A percentile compares a stretch with the other conserved stretches of the same genome.
Conservation (phyloP, 495 filamentous ascomycete genomes). For the Hyaloscypha variabilis region DNA sequence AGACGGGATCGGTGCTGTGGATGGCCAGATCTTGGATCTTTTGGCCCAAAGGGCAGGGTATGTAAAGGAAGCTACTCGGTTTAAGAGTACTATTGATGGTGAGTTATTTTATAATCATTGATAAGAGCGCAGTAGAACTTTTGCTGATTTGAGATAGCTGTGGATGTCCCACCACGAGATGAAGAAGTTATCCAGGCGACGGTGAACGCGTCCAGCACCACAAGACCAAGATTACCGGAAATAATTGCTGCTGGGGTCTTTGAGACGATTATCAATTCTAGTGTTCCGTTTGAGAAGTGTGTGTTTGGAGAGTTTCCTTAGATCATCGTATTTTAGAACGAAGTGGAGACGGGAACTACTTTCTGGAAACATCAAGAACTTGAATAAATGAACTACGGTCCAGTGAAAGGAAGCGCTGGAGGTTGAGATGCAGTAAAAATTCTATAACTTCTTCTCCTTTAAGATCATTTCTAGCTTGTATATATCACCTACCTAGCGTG, state of each 20-base stretch:
- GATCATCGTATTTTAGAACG: no score
- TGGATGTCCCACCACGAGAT: slow-evolving; percentile 10
- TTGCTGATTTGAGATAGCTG: neutral
- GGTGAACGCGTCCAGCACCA: neutral
- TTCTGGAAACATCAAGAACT: no score
- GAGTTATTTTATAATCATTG: neutral
- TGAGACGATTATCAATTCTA: slow-evolving; percentile 7
- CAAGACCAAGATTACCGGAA: slow-evolving; percentile 1
- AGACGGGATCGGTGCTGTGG: neutral
- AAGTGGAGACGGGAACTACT: no score
- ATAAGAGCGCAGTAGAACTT: no score
- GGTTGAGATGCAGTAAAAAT: no score
- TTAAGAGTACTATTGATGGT: neutral
- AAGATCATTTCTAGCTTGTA: no score
- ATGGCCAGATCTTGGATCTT: neutral
- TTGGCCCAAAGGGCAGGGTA: neutral
- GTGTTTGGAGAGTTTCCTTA: slow-evolving; percentile 8
- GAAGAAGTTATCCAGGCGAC: slow-evolving; percentile 5
- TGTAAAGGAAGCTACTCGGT: slow-evolving; percentile 5
- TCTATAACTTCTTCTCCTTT: no score
- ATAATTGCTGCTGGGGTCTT: slow-evolving; percentile 2
- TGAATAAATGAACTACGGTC: no score
- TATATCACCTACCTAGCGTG: no score
- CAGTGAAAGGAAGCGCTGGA: no score
- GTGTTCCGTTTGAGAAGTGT: slow-evolving; percentile 12